Evolutionary conservation across 768 basidiomycete species (phyloP), one percentile per base, ranked within the genome.

Genomic region (Macrolepiota fuliginosa): DNA sequence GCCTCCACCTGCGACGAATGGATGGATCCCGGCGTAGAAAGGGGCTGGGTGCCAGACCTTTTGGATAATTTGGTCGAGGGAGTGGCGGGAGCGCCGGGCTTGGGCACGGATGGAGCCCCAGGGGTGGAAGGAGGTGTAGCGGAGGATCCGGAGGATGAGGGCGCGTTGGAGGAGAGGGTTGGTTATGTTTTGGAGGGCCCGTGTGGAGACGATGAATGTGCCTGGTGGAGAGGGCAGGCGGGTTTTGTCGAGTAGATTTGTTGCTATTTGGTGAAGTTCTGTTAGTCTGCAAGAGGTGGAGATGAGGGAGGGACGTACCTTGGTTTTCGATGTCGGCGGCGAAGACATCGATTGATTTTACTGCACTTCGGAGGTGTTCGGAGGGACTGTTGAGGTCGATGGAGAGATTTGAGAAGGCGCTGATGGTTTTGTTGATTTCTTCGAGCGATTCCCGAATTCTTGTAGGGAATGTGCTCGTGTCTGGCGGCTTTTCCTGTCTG

Each of bases 21-120:
- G 66, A 24, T 42, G 65, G 9, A 70, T 65, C 3, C 62, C 66
- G 7, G 65, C 57, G 0, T 60, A 37, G 15, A 70, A 70, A 2
- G 73, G 72, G 19, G 77, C 57, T 9, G 69, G 68, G 3, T 68
- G 53, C 82, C 84, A 90, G 5, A 92, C 63, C 5, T 73, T 74
- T 12, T 71, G 53, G 19, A 82, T 69, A 60, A 92, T 83, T 39
- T 77, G 77, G 1, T 74, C 63, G 29, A 89, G 69, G 54, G 79
- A 81, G 5, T 59, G 64, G 42, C 68, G 70, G 9, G 83, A 79
- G 36, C 92, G 81, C 62, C 81, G 73, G 1, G 79, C 84, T 64
- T 91, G 86, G 1, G 91, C 83, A 7, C 77, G 81, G 17, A 81
- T 67, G 51, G 85, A 84, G 4, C 92, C 92, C 92, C 92, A 94